Base-by-base conservation (phyloP, 768 basidiomycete species). In the Clathrus columnatus region DNA sequence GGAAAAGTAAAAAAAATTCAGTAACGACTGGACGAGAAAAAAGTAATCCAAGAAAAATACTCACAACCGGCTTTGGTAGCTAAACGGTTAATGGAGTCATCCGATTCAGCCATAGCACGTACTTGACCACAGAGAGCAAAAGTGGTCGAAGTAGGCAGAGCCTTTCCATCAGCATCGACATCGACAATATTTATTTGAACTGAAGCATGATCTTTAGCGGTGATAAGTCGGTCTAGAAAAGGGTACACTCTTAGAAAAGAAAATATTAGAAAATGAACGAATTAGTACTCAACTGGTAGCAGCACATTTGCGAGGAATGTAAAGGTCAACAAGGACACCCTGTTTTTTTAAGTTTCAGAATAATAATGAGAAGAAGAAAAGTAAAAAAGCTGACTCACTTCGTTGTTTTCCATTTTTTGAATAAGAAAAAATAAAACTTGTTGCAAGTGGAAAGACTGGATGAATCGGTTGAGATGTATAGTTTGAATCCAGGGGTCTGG, bases 321-420 rank as follows among this genome's bases (percentile, higher is more conserved):
- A 99, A 75, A 99, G 93, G 81, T 98, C 96, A 69, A 99, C 96
- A 72, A 99, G 94, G 70, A 90, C 79, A 75, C 96, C 95, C 91
- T 96, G 56, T 5, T 43, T 43, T 36, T 3, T 36, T 5, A 3
- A 36, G 36, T n/a, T 14, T 7, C 14, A 14, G 14, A 7, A 32
- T 32, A 32, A 36, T 11, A 11, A 36, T 36, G 14, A 32, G 7
- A n/a, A 14, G 7, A 32, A 32, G 30, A 32, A 32, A 6, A 14
- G 14, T 32, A 36, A 2, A 8, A 36, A 36, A 36, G 7, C 11
- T n/a, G 16, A 47, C 54, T 5, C 8, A 55, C 54, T 47, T 55
- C 45, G 24, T 55, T 47, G 54, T 55, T 55, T 55, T 55, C 43
- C 54, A 55, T 55, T 36, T 36, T 11, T 2, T 36, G n/a, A n/a